Percentiles rank a stretch among this genome's conserved stretches.
Evolutionary conservation across 2,329 filamentous ascomycete genomes (phyloP).

Genomic region (Colletotrichum spaethianum): DNA sequence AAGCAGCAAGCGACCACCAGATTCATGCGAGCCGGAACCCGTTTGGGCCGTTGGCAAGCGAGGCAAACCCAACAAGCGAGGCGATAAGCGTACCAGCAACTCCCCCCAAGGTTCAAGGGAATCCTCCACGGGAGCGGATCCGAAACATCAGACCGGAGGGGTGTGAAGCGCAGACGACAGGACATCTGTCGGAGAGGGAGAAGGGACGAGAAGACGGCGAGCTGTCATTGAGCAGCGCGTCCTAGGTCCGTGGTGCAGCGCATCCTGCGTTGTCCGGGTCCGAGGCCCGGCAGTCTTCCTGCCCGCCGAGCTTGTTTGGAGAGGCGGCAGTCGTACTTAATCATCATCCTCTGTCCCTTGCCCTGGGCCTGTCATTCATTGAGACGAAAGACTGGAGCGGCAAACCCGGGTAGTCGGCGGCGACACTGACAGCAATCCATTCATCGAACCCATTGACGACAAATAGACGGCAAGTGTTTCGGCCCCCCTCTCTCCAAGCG

Average conservation of each 20-base stretch:
- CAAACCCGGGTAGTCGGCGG: background rate
- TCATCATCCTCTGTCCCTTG: background rate
- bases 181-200: constrained; percentile 24
- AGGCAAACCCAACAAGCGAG: background rate
- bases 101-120: background rate
- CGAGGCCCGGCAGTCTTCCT: background rate
- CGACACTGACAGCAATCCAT: background rate
- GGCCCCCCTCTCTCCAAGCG: background rate
- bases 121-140: constrained; percentile 26
- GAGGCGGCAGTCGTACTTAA: background rate
- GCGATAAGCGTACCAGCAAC: constrained; percentile 38
- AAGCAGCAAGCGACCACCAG: constrained; percentile 7
- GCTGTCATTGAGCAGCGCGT: constrained; percentile 25
- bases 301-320: background rate
- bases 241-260: background rate
- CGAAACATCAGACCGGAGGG: constrained; percentile 34
- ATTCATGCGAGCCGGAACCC: background rate
- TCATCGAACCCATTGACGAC: no score
- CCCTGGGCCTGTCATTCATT: background rate
- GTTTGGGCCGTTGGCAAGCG: background rate
- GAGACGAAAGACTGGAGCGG: background rate
- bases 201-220: constrained; percentile 29
- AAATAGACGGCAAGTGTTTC: background rate
- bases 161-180: constrained; percentile 20
- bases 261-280: background rate